Evolutionary conservation across 2,329 filamentous ascomycete genomes (phyloP).

Genomic region (Calonectria hongkongensis): DNA sequence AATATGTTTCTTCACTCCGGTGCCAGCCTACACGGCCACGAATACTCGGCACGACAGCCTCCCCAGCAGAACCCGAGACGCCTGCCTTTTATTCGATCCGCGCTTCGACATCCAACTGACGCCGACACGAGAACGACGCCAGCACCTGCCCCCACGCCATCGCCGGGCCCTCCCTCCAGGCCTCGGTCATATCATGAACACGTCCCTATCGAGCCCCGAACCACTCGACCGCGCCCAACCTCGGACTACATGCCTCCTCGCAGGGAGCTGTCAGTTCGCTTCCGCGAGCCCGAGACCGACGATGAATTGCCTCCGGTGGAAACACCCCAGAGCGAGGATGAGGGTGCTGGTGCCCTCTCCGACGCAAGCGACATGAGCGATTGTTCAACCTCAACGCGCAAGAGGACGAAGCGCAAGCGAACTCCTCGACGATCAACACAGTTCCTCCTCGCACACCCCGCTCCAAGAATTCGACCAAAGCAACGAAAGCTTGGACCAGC

Average conservation of each 20-base stretch:
- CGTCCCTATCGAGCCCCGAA: slow-evolving; percentile 46
- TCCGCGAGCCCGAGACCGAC: slow-evolving; percentile 62
- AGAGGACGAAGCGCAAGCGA: slow-evolving; percentile 65
- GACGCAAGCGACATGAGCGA: slow-evolving; percentile 68
- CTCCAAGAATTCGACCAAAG: slow-evolving; percentile 74
- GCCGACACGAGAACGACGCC: slow-evolving; percentile 50
- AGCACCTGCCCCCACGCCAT: slow-evolving; percentile 38
- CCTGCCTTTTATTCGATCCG: slow-evolving; percentile 65
- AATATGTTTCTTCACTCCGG: slow-evolving; percentile 77
- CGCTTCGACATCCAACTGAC: slow-evolving; percentile 61
- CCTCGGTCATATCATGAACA: slow-evolving; percentile 55
- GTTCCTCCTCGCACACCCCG: slow-evolving; percentile 81
- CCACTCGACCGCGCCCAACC: slow-evolving; percentile 55
- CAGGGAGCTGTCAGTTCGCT: slow-evolving; percentile 68
- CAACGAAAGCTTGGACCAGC: slow-evolving; percentile 81
- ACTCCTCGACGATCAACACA: slow-evolving; percentile 74
- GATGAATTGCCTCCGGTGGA: slow-evolving; percentile 48
- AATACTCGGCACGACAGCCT: slow-evolving; percentile 68
- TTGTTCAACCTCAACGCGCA: slow-evolving; percentile 62
- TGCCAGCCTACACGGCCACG: slow-evolving; percentile 76
- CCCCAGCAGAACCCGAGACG: slow-evolving; percentile 59
- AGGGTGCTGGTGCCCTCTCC: slow-evolving; percentile 64
- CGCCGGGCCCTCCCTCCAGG: slow-evolving; percentile 41
- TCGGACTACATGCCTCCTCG: slow-evolving; percentile 63
- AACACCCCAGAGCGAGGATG: slow-evolving; percentile 67